Conservation (phyloP, 495 filamentous ascomycete species). For the Zalerion maritima region DNA sequence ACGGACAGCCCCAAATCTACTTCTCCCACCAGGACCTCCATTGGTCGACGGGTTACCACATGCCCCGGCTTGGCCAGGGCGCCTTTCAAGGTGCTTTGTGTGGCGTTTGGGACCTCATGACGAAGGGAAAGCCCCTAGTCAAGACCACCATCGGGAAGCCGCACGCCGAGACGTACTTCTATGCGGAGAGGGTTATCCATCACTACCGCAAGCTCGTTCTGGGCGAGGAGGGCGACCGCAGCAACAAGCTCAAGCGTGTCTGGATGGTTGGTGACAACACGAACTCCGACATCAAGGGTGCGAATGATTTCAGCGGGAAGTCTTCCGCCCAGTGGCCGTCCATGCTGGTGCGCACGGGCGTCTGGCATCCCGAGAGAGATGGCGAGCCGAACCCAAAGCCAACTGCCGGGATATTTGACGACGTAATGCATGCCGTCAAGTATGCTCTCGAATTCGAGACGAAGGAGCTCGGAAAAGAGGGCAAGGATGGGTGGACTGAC, state of each 20-base stretch:
- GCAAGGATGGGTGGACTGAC: no score
- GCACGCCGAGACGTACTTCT: constrained; percentile 57
- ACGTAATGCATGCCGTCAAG: no score
- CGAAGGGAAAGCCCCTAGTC: constrained; percentile 46
- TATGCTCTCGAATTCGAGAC: no score
- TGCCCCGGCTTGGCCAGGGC: constrained; percentile 87
- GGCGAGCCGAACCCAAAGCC: no score
- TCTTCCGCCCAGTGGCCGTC: constrained; percentile 61
- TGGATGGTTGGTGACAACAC: constrained; percentile 99
- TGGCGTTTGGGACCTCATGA: constrained; percentile 62
- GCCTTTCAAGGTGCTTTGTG: constrained; percentile 71
- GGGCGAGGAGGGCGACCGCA: constrained; percentile 11
- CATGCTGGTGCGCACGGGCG: constrained; percentile 73
- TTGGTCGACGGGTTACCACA: constrained; percentile 69
- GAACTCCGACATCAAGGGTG: constrained; percentile 80
- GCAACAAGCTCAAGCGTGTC: constrained; percentile 41
- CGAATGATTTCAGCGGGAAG: constrained; percentile 55
- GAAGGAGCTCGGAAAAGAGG: no score
- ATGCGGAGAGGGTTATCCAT: constrained; percentile 59
- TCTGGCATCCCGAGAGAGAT: constrained; percentile 41
- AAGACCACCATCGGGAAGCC: constrained; percentile 78
- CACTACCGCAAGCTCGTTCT: constrained; percentile 39
- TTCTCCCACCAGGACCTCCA: constrained; percentile 84
- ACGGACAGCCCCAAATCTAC: constrained; percentile 67
- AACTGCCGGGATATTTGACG: no score